These are phyloP conservation scores for Fusarium sp. DNA, from an alignment of 2,329 filamentous ascomycete genomes.

Conservation along the genomic window DNA sequence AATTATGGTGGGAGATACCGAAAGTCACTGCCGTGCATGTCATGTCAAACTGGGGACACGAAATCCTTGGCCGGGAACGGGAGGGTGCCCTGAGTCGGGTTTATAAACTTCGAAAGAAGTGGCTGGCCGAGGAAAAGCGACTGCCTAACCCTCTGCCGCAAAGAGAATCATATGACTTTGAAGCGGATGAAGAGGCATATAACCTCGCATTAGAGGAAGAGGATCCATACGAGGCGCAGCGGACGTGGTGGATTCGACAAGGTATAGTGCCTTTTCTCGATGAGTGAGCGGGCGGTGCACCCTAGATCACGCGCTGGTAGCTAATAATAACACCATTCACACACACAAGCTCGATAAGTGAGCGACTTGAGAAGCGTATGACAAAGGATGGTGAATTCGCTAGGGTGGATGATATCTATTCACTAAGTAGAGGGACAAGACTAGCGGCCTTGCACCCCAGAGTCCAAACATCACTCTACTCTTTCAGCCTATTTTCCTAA, in stretches of 20 bases:
- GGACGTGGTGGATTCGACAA: not conserved
- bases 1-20: not conserved
- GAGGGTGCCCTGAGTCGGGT: not conserved
- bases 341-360: not conserved
- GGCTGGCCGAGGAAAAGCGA: not conserved
- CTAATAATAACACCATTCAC: too few relatives aligned
- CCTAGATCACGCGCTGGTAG: too few relatives aligned
- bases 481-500: too few relatives aligned
- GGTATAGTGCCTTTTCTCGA: not conserved
- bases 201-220: not conserved
- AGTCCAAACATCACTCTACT: too few relatives aligned
- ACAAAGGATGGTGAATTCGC: too few relatives aligned
- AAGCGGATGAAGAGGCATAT: not conserved
- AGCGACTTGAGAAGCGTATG: fast-evolving
- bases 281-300: fast-evolving
- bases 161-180: not conserved
- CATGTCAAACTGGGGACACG: not conserved
- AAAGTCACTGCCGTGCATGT: not conserved
- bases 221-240: not conserved
- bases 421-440: too few relatives aligned
- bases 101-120: not conserved
- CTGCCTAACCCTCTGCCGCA: fast-evolving
- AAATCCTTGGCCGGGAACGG: not conserved
- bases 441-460: too few relatives aligned
- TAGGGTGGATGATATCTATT: not conserved